phyloP scores from a whole-genome alignment of 345 rosid genomes.

The Melaleuca quinquenervia region DNA sequence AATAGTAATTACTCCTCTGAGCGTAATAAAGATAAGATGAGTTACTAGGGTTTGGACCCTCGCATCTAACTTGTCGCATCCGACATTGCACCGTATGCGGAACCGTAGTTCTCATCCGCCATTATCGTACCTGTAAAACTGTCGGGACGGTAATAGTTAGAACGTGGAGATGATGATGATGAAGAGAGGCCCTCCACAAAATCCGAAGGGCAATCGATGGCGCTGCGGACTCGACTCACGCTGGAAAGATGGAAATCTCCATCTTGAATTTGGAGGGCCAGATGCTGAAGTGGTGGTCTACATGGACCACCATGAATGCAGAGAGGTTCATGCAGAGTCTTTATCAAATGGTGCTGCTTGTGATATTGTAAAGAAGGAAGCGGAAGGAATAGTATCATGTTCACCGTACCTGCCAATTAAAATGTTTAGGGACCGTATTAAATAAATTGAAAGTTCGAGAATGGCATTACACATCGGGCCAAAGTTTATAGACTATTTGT shows the following conservation, averaged over 20 bases:
- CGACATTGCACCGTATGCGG: not conserved
- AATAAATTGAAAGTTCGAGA: not conserved
- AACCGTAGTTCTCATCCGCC: not conserved
- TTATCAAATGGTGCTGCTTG: not conserved
- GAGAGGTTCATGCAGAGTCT: not conserved
- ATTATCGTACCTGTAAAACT: not conserved
- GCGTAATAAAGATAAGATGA: not conserved
- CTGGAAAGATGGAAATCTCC: not conserved
- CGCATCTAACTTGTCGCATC: not conserved
- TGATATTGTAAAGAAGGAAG: not conserved
- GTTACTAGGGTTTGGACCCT: not conserved
- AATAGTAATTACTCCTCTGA: too few relatives aligned
- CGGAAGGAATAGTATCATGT: not conserved
- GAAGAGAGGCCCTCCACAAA: not conserved
- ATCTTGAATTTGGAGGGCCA: not conserved
- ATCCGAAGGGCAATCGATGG: not conserved
- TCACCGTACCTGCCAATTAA: not conserved
- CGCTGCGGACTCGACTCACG: not conserved
- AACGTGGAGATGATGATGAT: not conserved
- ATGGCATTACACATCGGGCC: accelerated
- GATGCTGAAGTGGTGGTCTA: not conserved
- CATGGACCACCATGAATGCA: not conserved
- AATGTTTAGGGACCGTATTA: not conserved
- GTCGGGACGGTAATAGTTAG: not conserved
- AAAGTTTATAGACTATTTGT: not conserved